A percentile compares a stretch with the other conserved stretches of the same genome.
Evolutionary conservation across 1,139 yeast genomes (phyloP).

Genomic region (Sugiyamaella japonica): DNA sequence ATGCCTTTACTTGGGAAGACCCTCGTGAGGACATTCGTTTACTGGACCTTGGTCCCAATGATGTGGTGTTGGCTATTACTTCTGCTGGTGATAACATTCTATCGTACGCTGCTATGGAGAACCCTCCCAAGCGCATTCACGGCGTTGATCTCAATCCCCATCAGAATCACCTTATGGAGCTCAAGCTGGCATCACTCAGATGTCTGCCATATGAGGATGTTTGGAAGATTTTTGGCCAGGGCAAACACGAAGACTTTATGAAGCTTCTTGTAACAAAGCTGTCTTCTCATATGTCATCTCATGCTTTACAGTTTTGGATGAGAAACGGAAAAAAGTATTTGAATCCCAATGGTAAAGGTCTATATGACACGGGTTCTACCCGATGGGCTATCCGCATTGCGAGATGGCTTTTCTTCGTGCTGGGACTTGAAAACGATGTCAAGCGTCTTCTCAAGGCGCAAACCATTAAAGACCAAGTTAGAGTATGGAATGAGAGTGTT

Average conservation of each 20-base stretch:
- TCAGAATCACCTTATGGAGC: constrained; percentile 76
- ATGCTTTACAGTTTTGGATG: constrained; percentile 81
- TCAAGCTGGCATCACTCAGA: constrained; percentile 70
- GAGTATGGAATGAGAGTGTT: constrained; percentile 61
- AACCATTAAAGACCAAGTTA: constrained; percentile 59
- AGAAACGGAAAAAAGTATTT: constrained; percentile 62
- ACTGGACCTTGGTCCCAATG: constrained; percentile 58
- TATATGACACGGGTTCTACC: constrained; percentile 79
- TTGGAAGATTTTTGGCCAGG: constrained; percentile 78
- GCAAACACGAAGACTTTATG: constrained; percentile 55
- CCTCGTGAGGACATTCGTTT: constrained; percentile 77
- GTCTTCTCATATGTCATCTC: constrained; percentile 71
- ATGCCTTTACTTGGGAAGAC: constrained; percentile 90
- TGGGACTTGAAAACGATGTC: constrained; percentile 56
- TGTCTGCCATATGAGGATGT: constrained; percentile 58
- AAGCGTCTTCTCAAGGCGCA: constrained; percentile 58
- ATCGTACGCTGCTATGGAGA: constrained; percentile 68
- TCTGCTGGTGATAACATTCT: constrained; percentile 84
- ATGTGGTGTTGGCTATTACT: constrained; percentile 77
- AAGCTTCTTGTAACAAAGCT: constrained; percentile 56
- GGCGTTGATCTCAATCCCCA: constrained; percentile 85
- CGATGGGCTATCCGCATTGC: constrained; percentile 81
- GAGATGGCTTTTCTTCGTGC: constrained; percentile 54
- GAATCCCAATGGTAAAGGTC: constrained; percentile 54
- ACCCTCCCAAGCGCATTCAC: constrained; percentile 73